Conservation (phyloP, 2,329 filamentous ascomycete species). For the Erysiphe pisi region DNA sequence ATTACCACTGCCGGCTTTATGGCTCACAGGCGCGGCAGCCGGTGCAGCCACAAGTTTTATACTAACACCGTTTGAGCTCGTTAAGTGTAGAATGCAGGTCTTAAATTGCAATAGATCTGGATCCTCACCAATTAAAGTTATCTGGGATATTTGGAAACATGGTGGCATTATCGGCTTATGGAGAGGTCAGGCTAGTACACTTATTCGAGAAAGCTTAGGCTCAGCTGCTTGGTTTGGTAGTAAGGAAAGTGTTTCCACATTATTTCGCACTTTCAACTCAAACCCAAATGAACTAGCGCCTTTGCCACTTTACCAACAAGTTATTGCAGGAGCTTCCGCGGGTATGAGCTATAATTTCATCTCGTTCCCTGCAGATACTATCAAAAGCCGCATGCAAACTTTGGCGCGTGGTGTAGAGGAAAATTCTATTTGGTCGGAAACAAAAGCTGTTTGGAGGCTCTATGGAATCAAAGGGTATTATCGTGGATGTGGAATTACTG, state of each 20-base stretch:
- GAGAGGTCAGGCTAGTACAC: conserved; percentile 85
- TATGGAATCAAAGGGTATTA: conserved; percentile 79
- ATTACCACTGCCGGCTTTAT: conserved; percentile 63
- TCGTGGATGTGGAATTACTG: conserved; percentile 88
- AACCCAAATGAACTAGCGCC: conserved; percentile 41
- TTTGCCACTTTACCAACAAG: conserved; percentile 75
- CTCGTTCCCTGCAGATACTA: conserved; percentile 93
- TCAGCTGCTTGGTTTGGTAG: conserved; percentile 91
- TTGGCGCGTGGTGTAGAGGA: conserved; percentile 42
- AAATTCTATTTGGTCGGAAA: conserved; percentile 62
- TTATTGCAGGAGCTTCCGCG: conserved; percentile 72
- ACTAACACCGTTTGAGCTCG: conserved; percentile 87
- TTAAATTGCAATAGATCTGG: conserved; percentile 41
- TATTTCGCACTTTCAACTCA: conserved; percentile 39
- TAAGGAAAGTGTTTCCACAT: conserved; percentile 64
- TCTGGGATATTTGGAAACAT: conserved; percentile 67
- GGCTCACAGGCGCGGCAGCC: conserved; percentile 71
- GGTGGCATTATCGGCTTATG: conserved; percentile 82
- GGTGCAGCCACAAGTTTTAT: conserved; percentile 83
- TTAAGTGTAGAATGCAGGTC: conserved; percentile 98
- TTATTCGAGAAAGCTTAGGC: conserved; percentile 88
- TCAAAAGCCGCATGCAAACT: conserved; percentile 97
- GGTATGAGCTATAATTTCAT: conserved; percentile 94
- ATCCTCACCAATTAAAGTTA: conserved; percentile 57
- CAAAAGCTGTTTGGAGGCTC: conserved; percentile 63